Conservation (phyloP, 306 rosid species). For the Oxytropis ochrocephala region DNA sequence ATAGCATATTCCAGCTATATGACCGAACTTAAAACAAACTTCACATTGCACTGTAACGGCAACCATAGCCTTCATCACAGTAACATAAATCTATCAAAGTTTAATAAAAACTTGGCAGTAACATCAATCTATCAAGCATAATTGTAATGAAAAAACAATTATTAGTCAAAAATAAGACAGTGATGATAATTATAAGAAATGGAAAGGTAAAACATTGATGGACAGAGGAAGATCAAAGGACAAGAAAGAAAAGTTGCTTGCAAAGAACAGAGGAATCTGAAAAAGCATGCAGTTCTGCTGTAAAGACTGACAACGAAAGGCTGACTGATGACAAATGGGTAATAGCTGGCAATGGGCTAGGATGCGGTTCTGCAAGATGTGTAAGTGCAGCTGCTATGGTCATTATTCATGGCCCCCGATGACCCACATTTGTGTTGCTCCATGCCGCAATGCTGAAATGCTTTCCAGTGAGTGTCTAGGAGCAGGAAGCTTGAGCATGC, state of each 20-base stretch:
- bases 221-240: not conserved
- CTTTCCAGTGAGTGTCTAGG: too few species aligned
- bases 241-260: not conserved
- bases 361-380: not conserved
- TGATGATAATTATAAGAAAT: not conserved
- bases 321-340: not conserved
- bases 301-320: not conserved
- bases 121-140: not conserved
- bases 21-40: too few species aligned
- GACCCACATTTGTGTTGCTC: not conserved
- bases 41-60: too few species aligned
- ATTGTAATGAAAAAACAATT: not conserved
- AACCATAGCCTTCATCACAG: too few species aligned
- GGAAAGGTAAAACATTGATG: not conserved
- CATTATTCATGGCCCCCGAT: not conserved
- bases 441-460: too few species aligned
- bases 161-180: not conserved
- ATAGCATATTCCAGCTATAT: too few species aligned
- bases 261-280: not conserved
- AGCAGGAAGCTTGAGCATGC: not conserved
- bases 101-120: not conserved
- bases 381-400: not conserved
- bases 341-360: not conserved
- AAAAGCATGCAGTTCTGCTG: not conserved
- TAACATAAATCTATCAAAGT: too few species aligned